Evolutionary conservation across 2,329 filamentous ascomycete species (phyloP).

Genomic region (Diplodia corticola): DNA sequence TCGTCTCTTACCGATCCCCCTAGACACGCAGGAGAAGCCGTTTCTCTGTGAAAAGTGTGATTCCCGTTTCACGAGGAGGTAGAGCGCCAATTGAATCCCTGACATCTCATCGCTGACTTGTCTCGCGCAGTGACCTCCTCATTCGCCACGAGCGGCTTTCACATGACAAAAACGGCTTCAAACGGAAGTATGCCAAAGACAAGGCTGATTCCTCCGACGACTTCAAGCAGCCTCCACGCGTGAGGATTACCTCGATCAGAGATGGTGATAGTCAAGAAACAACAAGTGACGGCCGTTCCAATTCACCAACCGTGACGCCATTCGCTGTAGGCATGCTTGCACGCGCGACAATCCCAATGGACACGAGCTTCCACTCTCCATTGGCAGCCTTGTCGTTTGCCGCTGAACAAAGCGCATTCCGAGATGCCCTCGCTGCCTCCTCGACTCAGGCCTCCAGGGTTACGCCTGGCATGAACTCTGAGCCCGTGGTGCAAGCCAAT

Average conservation of each 20-base stretch:
- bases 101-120: background rate
- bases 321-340: background rate
- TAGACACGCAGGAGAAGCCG: constrained; percentile 45
- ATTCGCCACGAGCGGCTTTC: constrained; percentile 44
- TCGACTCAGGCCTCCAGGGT: background rate
- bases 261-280: background rate
- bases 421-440: constrained; percentile 1
- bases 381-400: background rate
- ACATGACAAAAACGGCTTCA: constrained; percentile 33
- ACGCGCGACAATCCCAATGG: background rate
- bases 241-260: background rate
- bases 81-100: constrained; percentile 18
- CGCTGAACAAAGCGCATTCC: constrained; percentile 5
- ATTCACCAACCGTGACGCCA: background rate
- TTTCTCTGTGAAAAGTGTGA: constrained; percentile 44
- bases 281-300: background rate
- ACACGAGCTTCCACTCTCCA: constrained; percentile 4
- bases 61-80: constrained; percentile 46
- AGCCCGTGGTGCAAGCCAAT: background rate
- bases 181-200: background rate
- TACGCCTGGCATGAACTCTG: background rate
- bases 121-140: constrained; percentile 37
- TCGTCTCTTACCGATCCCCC: constrained; percentile 24
- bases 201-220: constrained; percentile 22
- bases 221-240: constrained; percentile 25